Evolutionary conservation across 805 yeast species (phyloP).

Genomic region (Spathaspora girioi): DNA sequence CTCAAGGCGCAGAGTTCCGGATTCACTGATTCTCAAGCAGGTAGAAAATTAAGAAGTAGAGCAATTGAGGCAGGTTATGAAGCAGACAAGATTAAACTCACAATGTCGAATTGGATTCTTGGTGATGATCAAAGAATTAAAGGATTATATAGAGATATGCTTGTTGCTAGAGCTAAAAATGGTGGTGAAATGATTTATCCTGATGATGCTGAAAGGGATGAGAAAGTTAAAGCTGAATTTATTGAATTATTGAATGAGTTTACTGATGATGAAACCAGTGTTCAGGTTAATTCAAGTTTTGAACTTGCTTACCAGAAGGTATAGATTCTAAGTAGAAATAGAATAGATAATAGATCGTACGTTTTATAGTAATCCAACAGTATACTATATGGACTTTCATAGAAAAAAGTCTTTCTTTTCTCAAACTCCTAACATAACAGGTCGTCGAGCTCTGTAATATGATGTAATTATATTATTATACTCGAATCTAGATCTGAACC

Average conservation of each 20-base stretch:
- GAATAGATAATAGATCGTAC: too few species aligned
- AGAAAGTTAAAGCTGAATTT: slow-evolving; percentile 5
- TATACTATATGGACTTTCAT: too few species aligned
- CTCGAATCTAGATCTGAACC: too few species aligned
- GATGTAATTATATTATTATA: too few species aligned
- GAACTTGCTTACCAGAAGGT: neutral
- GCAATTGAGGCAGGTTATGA: slow-evolving; percentile 18
- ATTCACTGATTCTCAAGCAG: slow-evolving; percentile 12
- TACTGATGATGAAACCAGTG: slow-evolving; percentile 10
- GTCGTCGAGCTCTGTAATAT: too few species aligned
- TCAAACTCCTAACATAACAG: too few species aligned
- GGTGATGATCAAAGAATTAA: slow-evolving; percentile 8
- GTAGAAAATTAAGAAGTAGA: slow-evolving; percentile 13
- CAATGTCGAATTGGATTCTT: slow-evolving; percentile 14
- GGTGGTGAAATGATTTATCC: slow-evolving; percentile 9
- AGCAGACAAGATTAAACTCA: slow-evolving; percentile 6
- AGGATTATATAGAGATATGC: slow-evolving; percentile 8
- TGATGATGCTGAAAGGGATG: slow-evolving; percentile 3
- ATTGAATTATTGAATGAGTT: slow-evolving; percentile 12
- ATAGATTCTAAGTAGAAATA: too few species aligned
- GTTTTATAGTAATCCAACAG: too few species aligned
- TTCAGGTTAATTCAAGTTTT: neutral
- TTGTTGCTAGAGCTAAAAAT: slow-evolving; percentile 9
- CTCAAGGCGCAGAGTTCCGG: slow-evolving; percentile 7
- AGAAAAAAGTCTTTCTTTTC: too few species aligned